Percentiles rank a stretch among this genome's conserved stretches.
Conservation (phyloP, 768 basidiomycete genomes). For the Pholiota molesta region DNA sequence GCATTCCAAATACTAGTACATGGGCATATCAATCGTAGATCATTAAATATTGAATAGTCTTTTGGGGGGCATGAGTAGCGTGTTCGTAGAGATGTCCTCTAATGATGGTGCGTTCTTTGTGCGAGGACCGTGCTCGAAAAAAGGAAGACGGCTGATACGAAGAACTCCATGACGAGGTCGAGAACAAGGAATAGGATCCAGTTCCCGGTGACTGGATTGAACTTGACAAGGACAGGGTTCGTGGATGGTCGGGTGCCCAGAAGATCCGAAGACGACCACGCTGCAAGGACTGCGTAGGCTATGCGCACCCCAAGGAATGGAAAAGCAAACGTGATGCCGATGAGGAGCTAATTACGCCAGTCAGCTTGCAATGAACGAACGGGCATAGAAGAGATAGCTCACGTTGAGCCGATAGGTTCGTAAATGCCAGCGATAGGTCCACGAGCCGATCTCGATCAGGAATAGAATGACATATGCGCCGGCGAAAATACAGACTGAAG, state of each 20-base stretch:
- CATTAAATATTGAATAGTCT: conserved; percentile 2
- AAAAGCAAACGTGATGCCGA: conserved; percentile 54
- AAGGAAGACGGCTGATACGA: conserved; percentile 50
- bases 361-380: not conserved
- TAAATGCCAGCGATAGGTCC: conserved; percentile 49
- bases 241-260: conserved; percentile 39
- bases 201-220: conserved; percentile 58
- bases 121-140: conserved; percentile 47
- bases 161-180: conserved; percentile 63
- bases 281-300: conserved; percentile 60
- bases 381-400: conserved; percentile 19
- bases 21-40: conserved; percentile 1
- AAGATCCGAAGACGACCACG: conserved; percentile 55
- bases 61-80: not conserved
- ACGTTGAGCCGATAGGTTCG: conserved; percentile 49
- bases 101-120: conserved; percentile 29
- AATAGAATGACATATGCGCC: conserved; percentile 43
- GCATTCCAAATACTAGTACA: conserved; percentile 4
- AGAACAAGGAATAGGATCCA: conserved; percentile 64
- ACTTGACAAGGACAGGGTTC: conserved; percentile 50
- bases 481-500: conserved; percentile 44
- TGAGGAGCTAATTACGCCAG: conserved; percentile 48
- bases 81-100: conserved; percentile 8
- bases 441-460: conserved; percentile 43
- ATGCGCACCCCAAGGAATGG: conserved; percentile 63